phyloP scores from a whole-genome alignment of 2,329 filamentous ascomycete genomes.

The Hypoxylon sp. region DNA sequence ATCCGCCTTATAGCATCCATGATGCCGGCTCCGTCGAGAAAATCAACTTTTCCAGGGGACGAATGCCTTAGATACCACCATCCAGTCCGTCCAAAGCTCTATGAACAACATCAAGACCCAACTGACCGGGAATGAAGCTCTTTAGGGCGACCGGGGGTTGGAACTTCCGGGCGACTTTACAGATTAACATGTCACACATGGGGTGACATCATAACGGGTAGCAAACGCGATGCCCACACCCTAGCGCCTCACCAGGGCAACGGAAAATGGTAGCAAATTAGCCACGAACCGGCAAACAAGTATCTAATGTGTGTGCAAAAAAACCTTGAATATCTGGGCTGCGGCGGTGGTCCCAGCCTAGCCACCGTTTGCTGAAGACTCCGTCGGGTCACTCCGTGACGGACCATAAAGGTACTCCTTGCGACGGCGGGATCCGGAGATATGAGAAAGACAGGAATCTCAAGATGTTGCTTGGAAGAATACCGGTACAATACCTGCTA shows the following conservation, averaged over 20 bases:
- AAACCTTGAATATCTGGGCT: background rate
- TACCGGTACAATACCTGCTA: background rate
- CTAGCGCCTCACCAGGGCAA: background rate
- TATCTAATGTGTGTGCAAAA: background rate
- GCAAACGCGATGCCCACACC: background rate
- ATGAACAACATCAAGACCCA: too few species aligned
- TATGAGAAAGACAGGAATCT: background rate
- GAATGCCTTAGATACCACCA: background rate
- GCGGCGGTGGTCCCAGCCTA: background rate
- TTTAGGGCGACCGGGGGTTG: background rate
- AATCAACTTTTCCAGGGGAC: background rate
- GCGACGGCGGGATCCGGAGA: slow-evolving; percentile 5
- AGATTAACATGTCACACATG: background rate
- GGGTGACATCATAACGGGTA: background rate
- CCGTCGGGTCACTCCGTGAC: slow-evolving; percentile 2
- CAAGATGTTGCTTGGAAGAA: background rate
- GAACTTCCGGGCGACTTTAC: background rate
- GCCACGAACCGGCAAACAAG: background rate
- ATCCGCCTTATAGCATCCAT: background rate
- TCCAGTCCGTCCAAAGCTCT: background rate
- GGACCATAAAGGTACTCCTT: slow-evolving; percentile 1
- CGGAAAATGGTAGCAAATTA: background rate
- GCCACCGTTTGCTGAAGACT: slow-evolving; percentile 7
- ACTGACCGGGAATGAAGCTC: too few species aligned
- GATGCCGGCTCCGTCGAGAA: background rate